Evolutionary conservation across 495 filamentous ascomycete genomes (phyloP).

Genomic region (Penicillium riverlandense): DNA sequence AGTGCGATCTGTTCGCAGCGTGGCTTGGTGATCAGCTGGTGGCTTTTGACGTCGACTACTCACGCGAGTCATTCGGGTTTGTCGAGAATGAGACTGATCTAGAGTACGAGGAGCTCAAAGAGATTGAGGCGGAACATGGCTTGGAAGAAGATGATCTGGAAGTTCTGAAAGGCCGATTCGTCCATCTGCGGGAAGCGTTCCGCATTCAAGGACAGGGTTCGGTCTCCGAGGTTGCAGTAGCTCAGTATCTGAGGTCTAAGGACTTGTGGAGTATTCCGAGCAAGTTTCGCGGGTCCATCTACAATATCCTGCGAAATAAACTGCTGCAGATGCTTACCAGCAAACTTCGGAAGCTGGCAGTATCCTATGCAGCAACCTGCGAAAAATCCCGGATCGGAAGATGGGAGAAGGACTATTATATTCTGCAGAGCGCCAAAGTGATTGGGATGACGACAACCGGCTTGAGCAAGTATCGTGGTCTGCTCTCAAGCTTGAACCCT

Average conservation of each 20-base stretch:
- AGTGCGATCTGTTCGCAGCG: conserved; percentile 42
- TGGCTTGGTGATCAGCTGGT: conserved; percentile 55
- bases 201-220: conserved; percentile 19
- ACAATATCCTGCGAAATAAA: conserved; percentile 44
- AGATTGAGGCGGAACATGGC: conserved; percentile 56
- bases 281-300: conserved; percentile 49
- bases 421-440: conserved; percentile 48
- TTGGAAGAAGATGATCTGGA: conserved; percentile 47
- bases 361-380: conserved; percentile 32
- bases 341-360: conserved; percentile 34
- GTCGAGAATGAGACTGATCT: conserved; percentile 57
- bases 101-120: conserved; percentile 57
- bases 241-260: conserved; percentile 15
- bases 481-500: conserved; percentile 65
- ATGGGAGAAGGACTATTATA: conserved; percentile 47
- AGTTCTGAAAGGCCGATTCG: conserved; percentile 39
- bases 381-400: conserved; percentile 41
- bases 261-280: conserved; percentile 54
- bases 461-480: conserved; percentile 75
- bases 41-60: conserved; percentile 29
- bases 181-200: conserved; percentile 41
- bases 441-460: conserved; percentile 78
- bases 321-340: conserved; percentile 34
- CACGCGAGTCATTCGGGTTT: conserved; percentile 37
- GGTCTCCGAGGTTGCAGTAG: conserved; percentile 2